Percentiles rank a stretch among this genome's conserved stretches.
phyloP scores from a whole-genome alignment of 441 rosid species.

The Euphorbia schlechtendalii region DNA sequence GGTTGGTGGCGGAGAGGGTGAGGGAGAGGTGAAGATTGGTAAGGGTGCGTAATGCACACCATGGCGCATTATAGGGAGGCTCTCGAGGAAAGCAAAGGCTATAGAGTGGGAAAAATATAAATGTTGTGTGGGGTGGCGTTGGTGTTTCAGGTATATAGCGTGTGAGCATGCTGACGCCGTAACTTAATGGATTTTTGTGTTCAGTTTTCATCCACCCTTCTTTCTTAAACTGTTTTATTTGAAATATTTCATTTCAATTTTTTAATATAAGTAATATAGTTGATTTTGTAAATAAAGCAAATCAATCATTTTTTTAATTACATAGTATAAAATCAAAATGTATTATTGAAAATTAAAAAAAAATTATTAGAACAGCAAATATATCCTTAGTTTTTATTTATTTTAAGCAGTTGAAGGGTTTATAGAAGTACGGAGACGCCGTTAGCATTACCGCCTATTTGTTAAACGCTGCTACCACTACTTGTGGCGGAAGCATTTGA shows the following conservation, averaged over 20 bases:
- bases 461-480: background rate
- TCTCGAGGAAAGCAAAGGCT: background rate
- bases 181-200: background rate
- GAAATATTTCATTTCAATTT: too few relatives aligned
- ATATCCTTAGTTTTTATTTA: too few relatives aligned
- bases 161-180: conserved; percentile 14
- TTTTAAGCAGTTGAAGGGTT: background rate
- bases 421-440: conserved; percentile 2
- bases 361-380: too few relatives aligned
- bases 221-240: too few relatives aligned
- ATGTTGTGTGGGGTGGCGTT: background rate
- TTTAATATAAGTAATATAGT: too few relatives aligned
- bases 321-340: too few relatives aligned
- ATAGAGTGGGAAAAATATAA: background rate
- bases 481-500: background rate
- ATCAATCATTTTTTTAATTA: too few relatives aligned
- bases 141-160: conserved; percentile 14
- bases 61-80: conserved; percentile 30
- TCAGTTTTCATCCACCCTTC: background rate
- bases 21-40: conserved; percentile 12
- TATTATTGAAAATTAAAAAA: too few relatives aligned
- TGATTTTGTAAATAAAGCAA: too few relatives aligned
- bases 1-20: conserved; percentile 29
- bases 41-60: conserved; percentile 25
- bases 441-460: background rate